Conservation (phyloP, 441 rosid genomes). For the Gossypium gossypioides region DNA sequence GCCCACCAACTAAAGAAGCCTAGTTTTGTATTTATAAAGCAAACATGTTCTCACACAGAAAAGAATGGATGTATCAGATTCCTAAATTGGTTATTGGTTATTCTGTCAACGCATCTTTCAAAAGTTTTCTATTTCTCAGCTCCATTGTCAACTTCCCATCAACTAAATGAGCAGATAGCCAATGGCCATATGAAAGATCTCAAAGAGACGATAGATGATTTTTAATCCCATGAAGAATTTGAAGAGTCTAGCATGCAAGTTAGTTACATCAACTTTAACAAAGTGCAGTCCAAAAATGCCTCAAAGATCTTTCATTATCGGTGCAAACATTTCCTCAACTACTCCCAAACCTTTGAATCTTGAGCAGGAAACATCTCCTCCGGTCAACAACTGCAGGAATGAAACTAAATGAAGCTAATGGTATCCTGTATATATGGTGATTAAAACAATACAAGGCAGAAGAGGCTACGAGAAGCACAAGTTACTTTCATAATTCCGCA, state of each 20-base stretch:
- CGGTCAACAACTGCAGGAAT: not conserved
- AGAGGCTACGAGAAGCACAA: not conserved
- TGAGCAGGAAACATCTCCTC: not conserved
- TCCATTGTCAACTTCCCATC: not conserved
- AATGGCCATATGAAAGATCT: not conserved
- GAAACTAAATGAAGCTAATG: not conserved
- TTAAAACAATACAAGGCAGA: not conserved
- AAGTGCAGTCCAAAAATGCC: not conserved
- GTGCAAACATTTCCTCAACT: not conserved
- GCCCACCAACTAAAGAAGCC: not conserved
- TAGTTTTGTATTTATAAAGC: not conserved
- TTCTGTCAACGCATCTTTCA: not conserved
- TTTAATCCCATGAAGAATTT: not conserved
- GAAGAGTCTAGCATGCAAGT: not conserved
- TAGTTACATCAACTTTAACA: not conserved
- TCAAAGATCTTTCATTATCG: not conserved
- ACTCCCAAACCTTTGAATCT: not conserved
- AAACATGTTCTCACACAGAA: not conserved
- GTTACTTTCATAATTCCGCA: slow-evolving; percentile 34
- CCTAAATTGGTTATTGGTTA: not conserved
- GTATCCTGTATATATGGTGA: not conserved
- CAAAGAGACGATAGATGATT: not conserved
- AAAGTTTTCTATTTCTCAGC: not conserved
- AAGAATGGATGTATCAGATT: not conserved
- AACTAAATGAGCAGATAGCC: not conserved